Evolutionary conservation across 1,139 yeast genomes (phyloP), one percentile per base, ranked within the genome.

Genomic region (Yamadazyma kanchanaburiensis): DNA sequence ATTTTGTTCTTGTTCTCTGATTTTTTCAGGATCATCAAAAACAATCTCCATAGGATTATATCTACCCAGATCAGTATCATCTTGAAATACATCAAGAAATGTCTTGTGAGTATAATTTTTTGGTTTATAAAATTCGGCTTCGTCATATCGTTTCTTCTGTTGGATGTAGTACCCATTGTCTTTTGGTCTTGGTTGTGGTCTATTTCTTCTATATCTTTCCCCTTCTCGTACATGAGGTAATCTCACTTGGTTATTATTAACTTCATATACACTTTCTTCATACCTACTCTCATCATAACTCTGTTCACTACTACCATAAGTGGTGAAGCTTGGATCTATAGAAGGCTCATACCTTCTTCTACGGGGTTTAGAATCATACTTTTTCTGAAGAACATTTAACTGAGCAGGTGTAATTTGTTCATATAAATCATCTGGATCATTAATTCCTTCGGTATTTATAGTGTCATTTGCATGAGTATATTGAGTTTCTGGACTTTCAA

Each of bases 11-110:
- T 39, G 45, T 31, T 43, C 46, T 14, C 39, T 43, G 14, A 43
- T 43, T 22, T 40, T 40, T 7, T 39, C 53, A 2, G 53, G 49
- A 21, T 48, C 55, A 22, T 60, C 60, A 42, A 68, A 68, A 5
- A 68, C 73, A 23, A 49, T 42, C 36, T 65, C 71, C 48, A 64
- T 63, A 4, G 74, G 74, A 35, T 64, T 65, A 34, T 60, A 61
- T 29, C 52, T 54, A 21, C 53, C 58, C 18, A 48, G 41, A 15
- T 43, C 47, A 25, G 62, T 66, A 6, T 56, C 55, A 32, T 66
- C 64, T 12, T 48, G 43, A 37, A 67, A 66, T 5, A 67, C 70
- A 6, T 65, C 69, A 21, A 51, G 42, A 38, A 66, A 63, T 1
- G 72, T 66, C 33, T 60, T 61, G 37, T 65, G 72, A 2, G 70